Base-by-base conservation (phyloP, 2,329 filamentous ascomycete genomes). In the Ophiobolus disseminans region DNA sequence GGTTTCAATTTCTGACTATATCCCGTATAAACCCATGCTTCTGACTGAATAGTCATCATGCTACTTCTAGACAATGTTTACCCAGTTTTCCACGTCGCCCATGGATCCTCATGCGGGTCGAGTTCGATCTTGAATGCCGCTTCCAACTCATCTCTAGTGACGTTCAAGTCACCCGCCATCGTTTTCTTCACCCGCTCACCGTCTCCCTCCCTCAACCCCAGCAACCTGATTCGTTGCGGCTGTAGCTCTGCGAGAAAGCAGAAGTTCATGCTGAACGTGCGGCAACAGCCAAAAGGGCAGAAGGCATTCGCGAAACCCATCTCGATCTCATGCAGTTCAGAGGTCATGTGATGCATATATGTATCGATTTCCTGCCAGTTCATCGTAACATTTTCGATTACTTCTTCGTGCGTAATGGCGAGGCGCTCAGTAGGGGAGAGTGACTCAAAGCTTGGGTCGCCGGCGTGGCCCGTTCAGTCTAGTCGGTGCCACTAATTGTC, bases 231-330 rank as follows among this genome's bases (percentile, higher is more conserved):
- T 13, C 8, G n/a, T 11, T 10, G 7, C 3, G 30, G 30, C 4
- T 13, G 7, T 14, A 13, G n/a, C 8, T 14, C n/a, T 13, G 9
- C 2, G 30, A 32, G 30, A 14, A 32, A 32, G 16, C 16, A 11
- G 13, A 3, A 10, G 30, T 32, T 14, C 13, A 14, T 13, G 9
- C 7, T 14, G 9, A 32, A 3, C 30, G 16, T 14, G 8, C 30
- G 30, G 16, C 30, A 32, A 14, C 30, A 32, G 8, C 43, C 41
- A 3, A 52, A 9, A 3, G 40, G 4, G 38, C 52, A 55, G 40
- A 40, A 57, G 5, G 48, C 38, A 34, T 57, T 57, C 4, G 40
- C 53, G 28, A 48, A 50, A 32, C 52, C 49, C 4, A 60, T 35
- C 32, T 60, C 40, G 4, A 60, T 17, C 19, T 55, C 42, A 7